Percentiles rank a stretch among this genome's conserved stretches.
Evolutionary conservation across 352 stramenopile genomes (phyloP).

Genomic region (Phytophthora cryptogea): DNA sequence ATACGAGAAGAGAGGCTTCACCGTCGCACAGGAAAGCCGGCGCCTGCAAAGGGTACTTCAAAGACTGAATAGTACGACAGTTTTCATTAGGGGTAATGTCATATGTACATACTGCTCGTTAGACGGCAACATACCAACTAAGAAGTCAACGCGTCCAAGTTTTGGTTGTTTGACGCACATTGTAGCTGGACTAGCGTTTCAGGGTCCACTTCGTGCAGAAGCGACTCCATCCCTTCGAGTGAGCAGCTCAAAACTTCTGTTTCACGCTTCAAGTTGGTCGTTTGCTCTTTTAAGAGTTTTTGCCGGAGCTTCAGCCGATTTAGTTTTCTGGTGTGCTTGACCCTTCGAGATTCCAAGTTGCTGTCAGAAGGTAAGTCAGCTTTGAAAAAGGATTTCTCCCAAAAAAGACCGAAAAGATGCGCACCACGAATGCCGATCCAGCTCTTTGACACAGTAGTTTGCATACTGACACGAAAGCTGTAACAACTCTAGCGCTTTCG

Average conservation of each 20-base stretch:
- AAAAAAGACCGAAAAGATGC: neutral
- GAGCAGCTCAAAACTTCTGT: conserved; percentile 35
- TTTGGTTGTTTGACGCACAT: neutral
- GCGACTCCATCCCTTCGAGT: conserved; percentile 42
- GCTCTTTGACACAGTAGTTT: conserved; percentile 38
- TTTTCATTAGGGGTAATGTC: conserved; percentile 16
- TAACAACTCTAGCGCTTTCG: conserved; percentile 45
- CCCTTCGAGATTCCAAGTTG: conserved; percentile 13
- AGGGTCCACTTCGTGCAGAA: conserved; percentile 52
- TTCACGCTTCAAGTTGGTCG: conserved; percentile 39
- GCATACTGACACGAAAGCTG: conserved; percentile 75
- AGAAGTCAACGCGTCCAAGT: neutral
- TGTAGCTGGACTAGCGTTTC: conserved; percentile 18
- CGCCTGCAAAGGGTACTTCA: conserved; percentile 18
- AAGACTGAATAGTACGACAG: conserved; percentile 19
- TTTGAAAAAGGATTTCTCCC: neutral
- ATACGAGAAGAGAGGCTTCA: conserved; percentile 59
- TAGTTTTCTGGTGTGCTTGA: conserved; percentile 13
- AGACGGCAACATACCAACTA: conserved; percentile 17
- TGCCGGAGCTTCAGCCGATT: conserved; percentile 15
- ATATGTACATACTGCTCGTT: conserved; percentile 21
- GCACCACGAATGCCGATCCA: conserved; percentile 47
- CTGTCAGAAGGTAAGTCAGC: conserved; percentile 7
- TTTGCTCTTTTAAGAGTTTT: conserved; percentile 25
- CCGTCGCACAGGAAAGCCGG: conserved; percentile 29